Conservation (phyloP, 345 rosid species). For the Psidium guajava region DNA sequence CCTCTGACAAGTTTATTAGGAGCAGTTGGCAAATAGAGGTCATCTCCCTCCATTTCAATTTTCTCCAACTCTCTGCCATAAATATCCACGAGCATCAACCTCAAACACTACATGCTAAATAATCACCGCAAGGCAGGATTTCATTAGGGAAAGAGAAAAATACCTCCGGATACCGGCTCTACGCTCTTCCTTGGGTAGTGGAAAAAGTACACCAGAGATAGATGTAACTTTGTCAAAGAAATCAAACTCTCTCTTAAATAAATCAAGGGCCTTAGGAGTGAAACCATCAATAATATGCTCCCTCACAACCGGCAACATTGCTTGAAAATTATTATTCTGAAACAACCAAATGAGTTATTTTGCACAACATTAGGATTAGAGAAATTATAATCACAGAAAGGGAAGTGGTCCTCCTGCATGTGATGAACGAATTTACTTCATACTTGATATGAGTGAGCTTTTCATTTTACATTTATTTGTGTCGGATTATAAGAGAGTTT, state of each 20-base stretch:
- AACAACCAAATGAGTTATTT: conserved; percentile 4
- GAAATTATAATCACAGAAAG: not conserved
- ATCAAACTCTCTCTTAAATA: conserved; percentile 79
- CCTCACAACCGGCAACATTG: conserved; percentile 63
- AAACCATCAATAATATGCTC: conserved; percentile 82
- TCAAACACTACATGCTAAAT: not conserved
- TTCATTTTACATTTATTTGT: not conserved
- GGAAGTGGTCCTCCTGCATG: not conserved
- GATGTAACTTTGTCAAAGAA: conserved; percentile 95
- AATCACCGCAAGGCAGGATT: not conserved
- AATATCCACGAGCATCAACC: not conserved
- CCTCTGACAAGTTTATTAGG: conserved; percentile 86
- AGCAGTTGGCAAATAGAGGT: conserved; percentile 94
- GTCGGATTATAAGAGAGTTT: not conserved
- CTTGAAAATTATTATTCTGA: conserved; percentile 79
- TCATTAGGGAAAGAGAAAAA: not conserved
- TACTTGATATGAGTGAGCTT: not conserved
- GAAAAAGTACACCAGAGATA: conserved; percentile 71
- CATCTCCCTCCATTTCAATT: conserved; percentile 78
- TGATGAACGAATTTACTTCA: not conserved
- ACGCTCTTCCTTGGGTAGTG: conserved; percentile 90
- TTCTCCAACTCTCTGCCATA: conserved; percentile 77
- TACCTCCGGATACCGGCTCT: conserved; percentile 94
- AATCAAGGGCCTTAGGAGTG: conserved; percentile 59
- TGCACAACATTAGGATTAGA: not conserved